These are phyloP conservation scores for Colletotrichum tanaceti DNA, from an alignment of 2,329 filamentous ascomycete species.

Conservation along the genomic window DNA sequence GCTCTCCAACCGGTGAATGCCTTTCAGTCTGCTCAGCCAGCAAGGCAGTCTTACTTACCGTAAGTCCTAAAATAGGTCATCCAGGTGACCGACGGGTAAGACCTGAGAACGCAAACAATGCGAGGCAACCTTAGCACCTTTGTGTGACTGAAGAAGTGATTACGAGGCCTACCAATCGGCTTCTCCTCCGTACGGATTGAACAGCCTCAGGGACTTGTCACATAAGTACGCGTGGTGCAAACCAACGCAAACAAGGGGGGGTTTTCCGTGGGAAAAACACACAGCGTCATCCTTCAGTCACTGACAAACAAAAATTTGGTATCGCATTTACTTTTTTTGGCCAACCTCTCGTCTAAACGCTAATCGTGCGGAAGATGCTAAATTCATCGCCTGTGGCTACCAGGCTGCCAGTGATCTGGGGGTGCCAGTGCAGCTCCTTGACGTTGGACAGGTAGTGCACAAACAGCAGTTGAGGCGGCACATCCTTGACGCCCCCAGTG, in stretches of 20 bases:
- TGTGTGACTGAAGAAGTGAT: conserved; percentile 16
- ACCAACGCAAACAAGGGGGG: neutral
- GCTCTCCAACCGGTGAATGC: neutral
- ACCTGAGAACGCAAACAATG: conserved; percentile 20
- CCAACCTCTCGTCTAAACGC: conserved; percentile 66
- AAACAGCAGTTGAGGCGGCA: conserved; percentile 94
- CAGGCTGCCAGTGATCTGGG: conserved; percentile 89
- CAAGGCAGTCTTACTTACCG: neutral
- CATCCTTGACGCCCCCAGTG: conserved; percentile 85
- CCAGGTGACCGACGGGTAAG: conserved; percentile 25
- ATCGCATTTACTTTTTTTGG: conserved; percentile 35
- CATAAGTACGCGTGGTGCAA: conserved; percentile 13
- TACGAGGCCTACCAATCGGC: conserved; percentile 12
- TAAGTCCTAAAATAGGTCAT: conserved; percentile 4
- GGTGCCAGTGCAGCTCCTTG: conserved; percentile 98
- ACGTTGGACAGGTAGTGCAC: conserved; percentile 96
- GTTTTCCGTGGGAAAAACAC: neutral
- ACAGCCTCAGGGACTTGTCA: conserved; percentile 1
- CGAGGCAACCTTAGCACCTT: conserved; percentile 5
- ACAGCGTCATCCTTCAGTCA: conserved; percentile 5
- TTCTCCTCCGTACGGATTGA: neutral
- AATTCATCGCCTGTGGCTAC: conserved; percentile 94
- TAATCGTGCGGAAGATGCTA: conserved; percentile 86
- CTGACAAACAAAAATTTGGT: conserved; percentile 37
- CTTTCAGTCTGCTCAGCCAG: neutral